Evolutionary conservation across 2,329 filamentous ascomycete genomes (phyloP).

Genomic region (Arthrinium phaeospermum): DNA sequence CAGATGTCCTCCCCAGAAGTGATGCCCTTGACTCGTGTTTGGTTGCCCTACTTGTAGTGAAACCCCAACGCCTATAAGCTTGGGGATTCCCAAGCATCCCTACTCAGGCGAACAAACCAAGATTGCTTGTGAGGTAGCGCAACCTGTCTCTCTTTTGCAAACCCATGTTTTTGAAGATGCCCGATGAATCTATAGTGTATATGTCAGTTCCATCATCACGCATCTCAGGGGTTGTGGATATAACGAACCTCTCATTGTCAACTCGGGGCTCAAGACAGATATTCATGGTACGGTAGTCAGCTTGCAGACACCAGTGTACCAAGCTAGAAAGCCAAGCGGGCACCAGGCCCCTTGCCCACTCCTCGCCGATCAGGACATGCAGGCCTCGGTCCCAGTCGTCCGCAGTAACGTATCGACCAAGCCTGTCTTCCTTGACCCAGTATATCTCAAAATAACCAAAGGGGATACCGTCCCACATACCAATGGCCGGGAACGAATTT

Average conservation of each 20-base stretch:
- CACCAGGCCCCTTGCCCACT: conserved; percentile 87
- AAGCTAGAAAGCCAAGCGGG: conserved; percentile 82
- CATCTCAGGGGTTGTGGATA: no score
- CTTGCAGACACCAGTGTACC: conserved; percentile 83
- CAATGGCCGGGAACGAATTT: conserved; percentile 90
- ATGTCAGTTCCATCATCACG: conserved; percentile 22
- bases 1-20: not conserved
- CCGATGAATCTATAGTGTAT: conserved; percentile 61
- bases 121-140: conserved; percentile 92
- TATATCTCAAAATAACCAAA: conserved; percentile 99
- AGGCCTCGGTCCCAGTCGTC: conserved; percentile 87
- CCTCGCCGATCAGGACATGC: conserved; percentile 88
- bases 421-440: conserved; percentile 91
- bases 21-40: not conserved
- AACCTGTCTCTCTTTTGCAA: conserved; percentile 85
- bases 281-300: conserved; percentile 80
- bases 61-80: not conserved
- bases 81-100: conserved; percentile 11
- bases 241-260: conserved; percentile 82
- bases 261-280: conserved; percentile 88
- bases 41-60: not conserved
- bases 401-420: conserved; percentile 73
- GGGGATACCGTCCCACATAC: conserved; percentile 90
- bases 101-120: conserved; percentile 76
- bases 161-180: conserved; percentile 77